Percentiles rank a stretch among this genome's conserved stretches.
phyloP scores from a whole-genome alignment of 139 green algal genomes.

The Pleodorina starrii region DNA sequence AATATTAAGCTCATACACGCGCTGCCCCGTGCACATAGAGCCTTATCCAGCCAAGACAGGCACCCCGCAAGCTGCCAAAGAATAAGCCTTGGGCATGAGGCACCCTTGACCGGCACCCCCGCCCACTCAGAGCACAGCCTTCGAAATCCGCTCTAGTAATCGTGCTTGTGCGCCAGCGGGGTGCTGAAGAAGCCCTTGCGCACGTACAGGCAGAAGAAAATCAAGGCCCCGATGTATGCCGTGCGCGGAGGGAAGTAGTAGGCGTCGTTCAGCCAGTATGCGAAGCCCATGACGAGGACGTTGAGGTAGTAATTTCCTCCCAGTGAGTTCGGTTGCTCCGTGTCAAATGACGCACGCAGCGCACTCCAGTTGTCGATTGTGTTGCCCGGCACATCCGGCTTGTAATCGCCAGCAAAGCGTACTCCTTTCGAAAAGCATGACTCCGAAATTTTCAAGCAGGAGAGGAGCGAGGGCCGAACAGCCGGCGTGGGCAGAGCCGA shows the following conservation, averaged over 20 bases:
- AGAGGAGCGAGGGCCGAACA: neutral
- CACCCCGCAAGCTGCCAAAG: too few relatives aligned
- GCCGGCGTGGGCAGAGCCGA: slow-evolving; percentile 3
- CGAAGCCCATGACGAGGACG: slow-evolving; percentile 39
- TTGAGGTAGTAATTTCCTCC: slow-evolving; percentile 37
- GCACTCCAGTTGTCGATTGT: slow-evolving; percentile 36
- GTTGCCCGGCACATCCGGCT: slow-evolving; percentile 43
- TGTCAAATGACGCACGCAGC: slow-evolving; percentile 16
- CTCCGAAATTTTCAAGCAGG: neutral
- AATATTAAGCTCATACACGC: too few relatives aligned
- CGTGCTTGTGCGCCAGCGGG: neutral
- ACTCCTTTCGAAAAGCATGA: neutral
- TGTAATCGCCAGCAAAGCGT: slow-evolving; percentile 31
- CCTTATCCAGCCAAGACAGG: too few relatives aligned
- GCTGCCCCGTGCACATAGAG: too few relatives aligned
- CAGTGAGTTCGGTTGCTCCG: slow-evolving; percentile 35
- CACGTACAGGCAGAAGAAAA: slow-evolving; percentile 46
- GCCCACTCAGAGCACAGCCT: too few relatives aligned
- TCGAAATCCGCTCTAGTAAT: slow-evolving; percentile 41
- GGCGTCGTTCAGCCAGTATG: slow-evolving; percentile 43
- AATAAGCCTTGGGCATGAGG: too few relatives aligned
- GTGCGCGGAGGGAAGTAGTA: slow-evolving; percentile 51
- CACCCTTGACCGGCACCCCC: too few relatives aligned
- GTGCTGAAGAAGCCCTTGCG: slow-evolving; percentile 31
- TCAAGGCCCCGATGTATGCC: slow-evolving; percentile 33